Evolutionary conservation across 2,329 filamentous ascomycete species (phyloP).

Genomic region (Penicillium capsulatum): DNA sequence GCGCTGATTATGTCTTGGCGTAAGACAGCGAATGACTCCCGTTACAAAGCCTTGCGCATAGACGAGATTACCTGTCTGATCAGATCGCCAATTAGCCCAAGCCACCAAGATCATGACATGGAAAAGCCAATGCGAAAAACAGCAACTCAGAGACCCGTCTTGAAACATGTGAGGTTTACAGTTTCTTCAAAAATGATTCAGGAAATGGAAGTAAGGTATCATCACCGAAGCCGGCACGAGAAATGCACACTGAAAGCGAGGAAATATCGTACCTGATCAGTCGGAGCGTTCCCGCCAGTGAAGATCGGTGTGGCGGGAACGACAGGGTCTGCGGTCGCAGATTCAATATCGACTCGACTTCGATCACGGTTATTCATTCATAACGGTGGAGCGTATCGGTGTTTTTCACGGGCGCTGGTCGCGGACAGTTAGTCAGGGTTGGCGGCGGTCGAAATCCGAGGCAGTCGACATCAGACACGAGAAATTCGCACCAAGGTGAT

Average conservation of each 20-base stretch:
- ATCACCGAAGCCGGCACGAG: conserved; percentile 19
- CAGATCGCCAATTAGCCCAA: conserved; percentile 3
- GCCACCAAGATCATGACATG: background rate
- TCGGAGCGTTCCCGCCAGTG: conserved; percentile 9
- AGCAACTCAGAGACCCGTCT: conserved; percentile 25
- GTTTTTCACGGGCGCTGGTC: too few relatives aligned
- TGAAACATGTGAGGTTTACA: conserved; percentile 20
- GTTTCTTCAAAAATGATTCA: conserved; percentile 16
- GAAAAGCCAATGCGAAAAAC: background rate
- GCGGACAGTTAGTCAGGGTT: too few relatives aligned
- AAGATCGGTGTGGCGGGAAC: conserved; percentile 1
- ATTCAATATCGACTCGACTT: background rate
- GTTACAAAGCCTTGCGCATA: too few relatives aligned
- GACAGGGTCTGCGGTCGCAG: too few relatives aligned
- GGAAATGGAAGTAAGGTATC: conserved; percentile 16
- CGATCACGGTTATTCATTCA: background rate
- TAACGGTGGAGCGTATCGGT: background rate
- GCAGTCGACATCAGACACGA: too few relatives aligned
- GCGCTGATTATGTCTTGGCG: too few relatives aligned
- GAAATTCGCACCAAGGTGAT: background rate
- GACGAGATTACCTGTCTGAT: too few relatives aligned
- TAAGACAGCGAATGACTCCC: too few relatives aligned
- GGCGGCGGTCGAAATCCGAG: too few relatives aligned
- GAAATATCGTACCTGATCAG: conserved; percentile 14
- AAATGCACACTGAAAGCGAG: background rate